Base-by-base conservation (phyloP, 1,139 yeast genomes). In the Pneumocystis carinii region DNA sequence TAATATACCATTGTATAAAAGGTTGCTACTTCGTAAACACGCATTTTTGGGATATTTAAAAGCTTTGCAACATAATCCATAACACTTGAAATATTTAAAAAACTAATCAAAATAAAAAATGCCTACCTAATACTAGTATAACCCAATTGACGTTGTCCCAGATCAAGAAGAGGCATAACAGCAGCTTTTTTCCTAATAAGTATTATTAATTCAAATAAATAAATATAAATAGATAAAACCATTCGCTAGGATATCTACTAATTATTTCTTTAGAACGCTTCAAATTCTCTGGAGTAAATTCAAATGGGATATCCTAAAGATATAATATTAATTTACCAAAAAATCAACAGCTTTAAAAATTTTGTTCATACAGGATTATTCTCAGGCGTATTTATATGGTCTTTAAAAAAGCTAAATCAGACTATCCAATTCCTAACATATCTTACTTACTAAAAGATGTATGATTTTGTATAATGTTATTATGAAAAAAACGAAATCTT, bases 41-140 rank as follows among this genome's bases (percentile, higher is more conserved):
- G 83, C 96, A 88, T 88, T 67, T 95, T 95, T 39, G 96, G 96
- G 85, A 88, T 86, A 71, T 87, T 92, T 71, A 87, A 80, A 72
- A 86, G 72, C 75, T 85, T 83, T 66, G 95, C 96, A 59, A 88
- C 95, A 73, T 90, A 90, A 77, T 90, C 89, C 92, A 92, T 87
- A 67, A 90, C 96, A 36, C 90, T 48, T 24, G 14, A 48, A 17
- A 24, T 24, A 24, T 48, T 48, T 15, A 2, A 24, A 48, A 48
- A 48, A 48, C n/a, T 12, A 24, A 24, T 48, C 48, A 39, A 48
- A 48, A 42, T 10, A 42, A 48, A 37, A 37, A 48, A 32, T 7
- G 8, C 29, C 12, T 48, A 48, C 55, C 55, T 81, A 69, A 89
- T 87, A 61, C 95, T 86, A 61, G 95, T 86, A 78, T 85, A 88